Conservation (phyloP, 345 rosid genomes). For the Hypericum perforatum region DNA sequence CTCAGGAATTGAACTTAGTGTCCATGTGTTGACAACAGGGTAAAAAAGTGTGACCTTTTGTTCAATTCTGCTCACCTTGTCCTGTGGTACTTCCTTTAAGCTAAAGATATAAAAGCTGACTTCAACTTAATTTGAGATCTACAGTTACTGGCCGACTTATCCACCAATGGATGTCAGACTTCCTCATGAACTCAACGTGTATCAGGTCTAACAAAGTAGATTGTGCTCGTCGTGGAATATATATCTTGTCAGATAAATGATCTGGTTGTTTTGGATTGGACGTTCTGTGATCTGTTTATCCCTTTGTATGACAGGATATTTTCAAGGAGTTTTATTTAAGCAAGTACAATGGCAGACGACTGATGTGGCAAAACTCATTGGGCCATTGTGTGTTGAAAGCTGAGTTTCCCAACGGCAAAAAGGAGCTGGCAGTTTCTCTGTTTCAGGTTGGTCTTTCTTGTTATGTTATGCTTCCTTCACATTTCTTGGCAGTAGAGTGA, state of each 20-base stretch:
- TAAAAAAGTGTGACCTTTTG: constrained; percentile 18
- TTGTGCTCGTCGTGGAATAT: not conserved
- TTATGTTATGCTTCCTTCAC: not conserved
- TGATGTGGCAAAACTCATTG: constrained; percentile 97
- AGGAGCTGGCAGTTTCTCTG: constrained; percentile 93
- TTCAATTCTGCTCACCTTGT: not conserved
- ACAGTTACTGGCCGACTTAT: constrained; percentile 98
- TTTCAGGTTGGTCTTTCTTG: constrained; percentile 61
- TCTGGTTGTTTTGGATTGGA: not conserved
- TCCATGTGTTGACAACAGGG: constrained; percentile 97
- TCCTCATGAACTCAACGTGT: constrained; percentile 94
- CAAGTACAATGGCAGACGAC: constrained; percentile 90
- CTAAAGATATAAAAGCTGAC: not conserved
- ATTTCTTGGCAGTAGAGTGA: not conserved
- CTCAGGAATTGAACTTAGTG: constrained; percentile 96
- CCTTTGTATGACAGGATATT: constrained; percentile 56
- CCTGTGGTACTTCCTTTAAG: constrained; percentile 2
- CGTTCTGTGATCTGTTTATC: not conserved
- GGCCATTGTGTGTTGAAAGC: constrained; percentile 96
- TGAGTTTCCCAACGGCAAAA: constrained; percentile 78
- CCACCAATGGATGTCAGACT: constrained; percentile 99
- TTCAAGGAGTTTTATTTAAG: constrained; percentile 96
- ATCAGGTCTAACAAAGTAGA: constrained; percentile 53
- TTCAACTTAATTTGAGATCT: constrained; percentile 17
- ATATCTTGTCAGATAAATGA: not conserved